Conservation (phyloP, 306 rosid genomes). For the Casuarina equisetifolia region DNA sequence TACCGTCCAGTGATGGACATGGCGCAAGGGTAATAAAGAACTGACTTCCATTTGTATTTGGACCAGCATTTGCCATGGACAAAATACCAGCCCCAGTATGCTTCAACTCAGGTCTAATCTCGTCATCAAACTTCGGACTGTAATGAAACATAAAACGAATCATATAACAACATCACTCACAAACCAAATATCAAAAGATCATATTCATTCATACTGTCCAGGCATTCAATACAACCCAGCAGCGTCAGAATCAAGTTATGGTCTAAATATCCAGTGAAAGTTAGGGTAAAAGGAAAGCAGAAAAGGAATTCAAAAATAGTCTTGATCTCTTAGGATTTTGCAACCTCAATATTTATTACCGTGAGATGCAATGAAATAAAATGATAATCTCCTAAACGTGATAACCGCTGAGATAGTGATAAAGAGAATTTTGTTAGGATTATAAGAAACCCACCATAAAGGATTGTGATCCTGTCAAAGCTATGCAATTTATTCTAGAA, state of each 20-base stretch:
- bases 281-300: not conserved
- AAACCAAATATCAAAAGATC: not conserved
- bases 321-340: not conserved
- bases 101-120: conserved; percentile 84
- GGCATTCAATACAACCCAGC: not conserved
- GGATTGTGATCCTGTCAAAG: not conserved
- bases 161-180: not conserved
- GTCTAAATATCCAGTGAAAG: not conserved
- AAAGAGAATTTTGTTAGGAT: too few relatives aligned
- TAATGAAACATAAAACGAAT: conserved; percentile 19
- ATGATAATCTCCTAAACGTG: too few relatives aligned
- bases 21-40: conserved; percentile 94
- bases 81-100: conserved; percentile 98
- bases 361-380: too few relatives aligned
- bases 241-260: not conserved
- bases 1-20: conserved; percentile 95
- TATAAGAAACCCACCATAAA: too few relatives aligned
- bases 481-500: not conserved
- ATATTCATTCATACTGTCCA: not conserved
- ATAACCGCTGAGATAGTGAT: too few relatives aligned
- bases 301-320: not conserved
- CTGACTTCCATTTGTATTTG: conserved; percentile 92
- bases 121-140: conserved; percentile 89
- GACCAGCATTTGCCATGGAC: conserved; percentile 99
- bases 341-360: not conserved